phyloP scores from a whole-genome alignment of 2,329 filamentous ascomycete genomes.

The Cladobotryum mycophilum region DNA sequence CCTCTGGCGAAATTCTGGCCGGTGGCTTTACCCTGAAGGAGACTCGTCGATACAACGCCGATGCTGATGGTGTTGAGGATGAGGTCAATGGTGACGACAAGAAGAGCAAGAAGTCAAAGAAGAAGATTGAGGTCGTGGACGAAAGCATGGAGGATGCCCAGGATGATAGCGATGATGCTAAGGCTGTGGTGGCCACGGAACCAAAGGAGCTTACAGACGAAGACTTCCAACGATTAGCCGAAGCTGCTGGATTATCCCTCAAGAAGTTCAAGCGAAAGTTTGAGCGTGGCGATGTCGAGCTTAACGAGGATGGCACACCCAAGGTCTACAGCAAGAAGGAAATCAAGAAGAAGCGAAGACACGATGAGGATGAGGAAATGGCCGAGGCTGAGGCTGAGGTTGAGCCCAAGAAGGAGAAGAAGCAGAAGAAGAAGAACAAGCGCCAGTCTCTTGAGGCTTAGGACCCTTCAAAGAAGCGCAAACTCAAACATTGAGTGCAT shows the following conservation, averaged over 20 bases:
- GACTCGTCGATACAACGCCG: constrained; percentile 86
- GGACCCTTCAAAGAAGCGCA: constrained; percentile 13
- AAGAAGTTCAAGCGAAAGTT: constrained; percentile 75
- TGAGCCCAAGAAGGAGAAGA: constrained; percentile 54
- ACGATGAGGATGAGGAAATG: constrained; percentile 56
- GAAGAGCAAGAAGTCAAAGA: constrained; percentile 36
- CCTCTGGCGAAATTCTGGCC: constrained; percentile 59
- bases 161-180: constrained; percentile 28
- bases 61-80: constrained; percentile 77
- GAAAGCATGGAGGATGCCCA: constrained; percentile 39
- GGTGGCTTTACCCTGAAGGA: constrained; percentile 91
- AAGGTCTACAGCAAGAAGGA: constrained; percentile 69
- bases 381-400: constrained; percentile 37
- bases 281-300: constrained; percentile 66
- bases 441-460: constrained; percentile 31
- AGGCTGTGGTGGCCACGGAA: constrained; percentile 28
- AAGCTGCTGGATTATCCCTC: constrained; percentile 61
- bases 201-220: constrained; percentile 46
- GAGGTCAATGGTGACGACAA: constrained; percentile 36
- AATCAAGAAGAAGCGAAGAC: constrained; percentile 73
- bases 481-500: background rate
- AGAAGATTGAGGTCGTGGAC: constrained; percentile 36
- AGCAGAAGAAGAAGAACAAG: constrained; percentile 47
- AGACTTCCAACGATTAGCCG: constrained; percentile 55
- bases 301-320: constrained; percentile 59